Base-by-base conservation (phyloP, 768 basidiomycete species). In the Suillus subaureus region DNA sequence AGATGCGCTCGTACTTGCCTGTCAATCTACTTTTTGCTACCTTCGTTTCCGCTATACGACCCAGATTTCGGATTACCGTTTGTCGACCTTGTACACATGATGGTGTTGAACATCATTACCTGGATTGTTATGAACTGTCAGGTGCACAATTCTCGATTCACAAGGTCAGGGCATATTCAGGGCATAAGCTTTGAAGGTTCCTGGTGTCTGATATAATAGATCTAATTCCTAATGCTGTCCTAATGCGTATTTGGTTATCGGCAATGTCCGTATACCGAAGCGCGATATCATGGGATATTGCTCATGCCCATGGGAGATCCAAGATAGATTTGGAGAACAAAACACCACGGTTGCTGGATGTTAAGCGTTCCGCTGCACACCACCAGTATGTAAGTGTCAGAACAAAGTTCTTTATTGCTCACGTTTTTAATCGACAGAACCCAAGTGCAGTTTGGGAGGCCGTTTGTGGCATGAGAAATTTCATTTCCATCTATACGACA, bases 401-500 rank as follows among this genome's bases (percentile, higher is more conserved):
- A 60, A 11, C 61, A 62, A 58, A 58, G 37, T 63, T 56, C 33
- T 40, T 60, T 4, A 8, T 31, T 63, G 56, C 54, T 60, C 26
- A 63, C 35, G 31, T 63, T 42, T 35, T 39, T 26, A 60, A 61
- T 35, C 58, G 39, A 42, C 54, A 63, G 62, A 55, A 55, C 57
- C 66, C 47, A 31, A 66, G 61, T 18, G 61, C 62, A 52, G 61
- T 54, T 49, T 37, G 49, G 39, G 62, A 64, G 45, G 62, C 42
- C 18, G 37, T 28, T 39, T 26, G 40, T 69, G 68, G 63, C 71
- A 71, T 71, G 73, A 73, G 73, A 74, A 74, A 39, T 43, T 52
- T 68, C 70, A 60, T 13, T 42, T 58, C 23, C 16, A 42, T 28
- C 58, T 60, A 26, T 40, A 12, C 40, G 58, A 40, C 26, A 18